These are phyloP conservation scores for Coniochaeta prunicola DNA, from an alignment of 2,329 filamentous ascomycete genomes.

Conservation along the genomic window DNA sequence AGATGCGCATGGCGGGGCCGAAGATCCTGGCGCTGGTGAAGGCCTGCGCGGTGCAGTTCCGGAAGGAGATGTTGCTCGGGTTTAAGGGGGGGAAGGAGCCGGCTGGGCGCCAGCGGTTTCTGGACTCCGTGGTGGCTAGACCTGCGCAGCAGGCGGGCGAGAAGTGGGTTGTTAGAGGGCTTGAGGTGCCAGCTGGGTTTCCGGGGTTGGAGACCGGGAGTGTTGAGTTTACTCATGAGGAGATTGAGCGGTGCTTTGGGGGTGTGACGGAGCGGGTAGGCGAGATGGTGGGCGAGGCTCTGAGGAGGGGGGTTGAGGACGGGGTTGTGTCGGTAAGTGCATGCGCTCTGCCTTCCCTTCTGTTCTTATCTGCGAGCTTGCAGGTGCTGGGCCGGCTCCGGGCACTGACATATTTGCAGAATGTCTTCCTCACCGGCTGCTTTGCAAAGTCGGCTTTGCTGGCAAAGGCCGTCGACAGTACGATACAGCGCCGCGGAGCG, in stretches of 20 bases:
- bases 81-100: neutral
- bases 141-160: neutral
- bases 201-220: neutral
- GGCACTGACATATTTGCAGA: neutral
- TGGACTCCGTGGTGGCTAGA: neutral
- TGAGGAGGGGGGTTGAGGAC: neutral
- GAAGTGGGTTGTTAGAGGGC: neutral
- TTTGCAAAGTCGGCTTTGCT: neutral
- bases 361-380: no score
- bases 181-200: neutral
- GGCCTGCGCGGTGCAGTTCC: neutral
- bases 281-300: neutral
- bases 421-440: neutral
- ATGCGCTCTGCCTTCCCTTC: no score
- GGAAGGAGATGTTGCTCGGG: neutral
- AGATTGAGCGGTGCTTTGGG: neutral
- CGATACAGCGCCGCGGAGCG: neutral
- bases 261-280: neutral
- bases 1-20: neutral
- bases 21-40: neutral
- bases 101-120: neutral
- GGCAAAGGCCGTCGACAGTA: neutral
- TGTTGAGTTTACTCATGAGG: neutral
- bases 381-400: neutral
- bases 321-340: neutral